Evolutionary conservation across 495 filamentous ascomycete species (phyloP).

Genomic region (Chlorociboria aeruginascens): DNA sequence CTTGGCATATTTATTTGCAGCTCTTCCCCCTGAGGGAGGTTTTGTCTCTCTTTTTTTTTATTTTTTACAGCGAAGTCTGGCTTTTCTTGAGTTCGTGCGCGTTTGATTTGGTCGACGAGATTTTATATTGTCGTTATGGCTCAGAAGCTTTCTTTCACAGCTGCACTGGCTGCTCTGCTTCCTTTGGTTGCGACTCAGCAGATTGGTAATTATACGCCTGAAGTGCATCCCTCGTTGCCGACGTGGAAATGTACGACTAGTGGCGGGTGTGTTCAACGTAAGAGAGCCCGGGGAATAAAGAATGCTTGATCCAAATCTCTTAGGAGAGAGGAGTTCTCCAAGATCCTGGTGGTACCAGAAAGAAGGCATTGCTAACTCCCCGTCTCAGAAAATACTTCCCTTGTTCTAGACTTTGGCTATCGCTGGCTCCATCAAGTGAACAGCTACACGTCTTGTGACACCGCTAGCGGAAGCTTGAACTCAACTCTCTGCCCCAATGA

Average conservation of each 20-base stretch:
- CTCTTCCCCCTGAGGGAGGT: no score
- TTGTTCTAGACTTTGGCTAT: slow-evolving; percentile 38
- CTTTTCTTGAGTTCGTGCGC: no score
- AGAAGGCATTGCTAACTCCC: no score
- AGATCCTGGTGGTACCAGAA: slow-evolving; percentile 1
- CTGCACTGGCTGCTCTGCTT: slow-evolving; percentile 1
- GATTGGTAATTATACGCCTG: slow-evolving; percentile 20
- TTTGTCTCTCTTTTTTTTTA: no score
- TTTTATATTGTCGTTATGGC: background rate
- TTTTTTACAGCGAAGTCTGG: no score
- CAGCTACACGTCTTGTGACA: slow-evolving; percentile 16
- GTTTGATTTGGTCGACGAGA: no score
- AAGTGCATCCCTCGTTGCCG: slow-evolving; percentile 37
- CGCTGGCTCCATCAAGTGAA: slow-evolving; percentile 34
- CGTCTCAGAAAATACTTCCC: slow-evolving; percentile 24
- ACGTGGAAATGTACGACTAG: slow-evolving; percentile 36
- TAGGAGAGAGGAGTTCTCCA: no score
- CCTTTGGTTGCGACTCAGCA: background rate
- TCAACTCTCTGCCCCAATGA: slow-evolving; percentile 31
- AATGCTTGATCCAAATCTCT: no score
- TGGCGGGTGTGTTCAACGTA: slow-evolving; percentile 25
- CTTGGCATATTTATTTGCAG: no score
- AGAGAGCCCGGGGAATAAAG: no score
- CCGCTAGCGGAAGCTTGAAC: slow-evolving; percentile 28
- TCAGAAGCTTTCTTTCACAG: background rate